phyloP scores from a whole-genome alignment of 2,329 filamentous ascomycete species.

The Colletotrichum sp. region DNA sequence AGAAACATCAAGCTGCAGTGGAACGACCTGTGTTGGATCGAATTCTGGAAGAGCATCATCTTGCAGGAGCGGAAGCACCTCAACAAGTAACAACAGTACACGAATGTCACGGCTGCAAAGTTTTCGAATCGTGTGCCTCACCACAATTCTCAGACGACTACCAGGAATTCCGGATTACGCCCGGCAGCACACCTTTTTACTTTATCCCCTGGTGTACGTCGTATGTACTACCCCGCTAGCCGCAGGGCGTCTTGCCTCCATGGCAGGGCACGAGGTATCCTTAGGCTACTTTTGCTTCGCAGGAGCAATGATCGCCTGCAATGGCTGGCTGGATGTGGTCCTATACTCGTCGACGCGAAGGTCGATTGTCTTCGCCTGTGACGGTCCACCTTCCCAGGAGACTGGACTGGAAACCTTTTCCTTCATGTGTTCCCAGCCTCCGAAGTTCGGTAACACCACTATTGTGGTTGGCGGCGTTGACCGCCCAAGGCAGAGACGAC shows the following conservation, averaged over 20 bases:
- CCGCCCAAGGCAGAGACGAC: neutral
- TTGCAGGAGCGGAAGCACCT: neutral
- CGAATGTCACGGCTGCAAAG: neutral
- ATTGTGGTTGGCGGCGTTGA: conserved; percentile 30
- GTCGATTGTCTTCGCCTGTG: conserved; percentile 52
- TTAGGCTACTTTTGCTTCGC: conserved; percentile 64
- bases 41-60: neutral
- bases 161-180: conserved; percentile 24
- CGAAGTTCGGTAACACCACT: conserved; percentile 47
- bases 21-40: neutral
- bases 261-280: conserved; percentile 58
- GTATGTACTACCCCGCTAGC: conserved; percentile 72
- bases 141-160: neutral
- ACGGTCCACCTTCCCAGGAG: conserved; percentile 43
- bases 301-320: conserved; percentile 62
- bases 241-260: conserved; percentile 66
- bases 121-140: neutral
- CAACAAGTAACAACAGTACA: neutral
- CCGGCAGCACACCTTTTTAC: conserved; percentile 61
- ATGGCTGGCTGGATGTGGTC: conserved; percentile 60
- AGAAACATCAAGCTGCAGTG: neutral
- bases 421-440: conserved; percentile 48
- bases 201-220: conserved; percentile 73
- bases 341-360: conserved; percentile 58
- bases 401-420: conserved; percentile 57